phyloP scores from a whole-genome alignment of 1,284 basidiomycete genomes.

The Apiotrichum domesticum region DNA sequence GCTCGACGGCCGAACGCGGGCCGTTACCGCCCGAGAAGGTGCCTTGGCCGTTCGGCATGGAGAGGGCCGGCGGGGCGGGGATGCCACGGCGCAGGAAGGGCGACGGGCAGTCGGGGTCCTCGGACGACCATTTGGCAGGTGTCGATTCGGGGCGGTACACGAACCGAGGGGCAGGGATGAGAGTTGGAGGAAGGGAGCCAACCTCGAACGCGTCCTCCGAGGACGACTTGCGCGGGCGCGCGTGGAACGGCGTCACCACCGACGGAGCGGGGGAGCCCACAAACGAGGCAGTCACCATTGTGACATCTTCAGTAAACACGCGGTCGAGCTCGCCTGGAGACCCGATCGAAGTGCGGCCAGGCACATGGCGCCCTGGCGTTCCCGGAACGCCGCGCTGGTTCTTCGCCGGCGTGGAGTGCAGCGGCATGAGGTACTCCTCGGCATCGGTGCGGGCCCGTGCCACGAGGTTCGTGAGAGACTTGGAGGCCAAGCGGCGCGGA shows the following conservation, averaged over 20 bases:
- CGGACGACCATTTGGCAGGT: constrained; percentile 39
- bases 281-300: constrained; percentile 33
- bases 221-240: constrained; percentile 5
- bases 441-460: constrained; percentile 25
- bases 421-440: constrained; percentile 10
- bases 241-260: constrained; percentile 13
- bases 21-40: background rate
- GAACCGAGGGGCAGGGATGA: constrained; percentile 33
- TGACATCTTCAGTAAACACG: constrained; percentile 30
- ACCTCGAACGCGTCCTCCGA: background rate
- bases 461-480: constrained; percentile 40
- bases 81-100: constrained; percentile 31
- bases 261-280: constrained; percentile 25
- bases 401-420: constrained; percentile 4
- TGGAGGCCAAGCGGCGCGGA: constrained; percentile 21
- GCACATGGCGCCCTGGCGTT: constrained; percentile 6
- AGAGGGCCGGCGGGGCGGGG: constrained; percentile 8
- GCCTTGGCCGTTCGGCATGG: background rate
- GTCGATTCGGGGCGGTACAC: constrained; percentile 38
- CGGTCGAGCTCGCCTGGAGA: constrained; percentile 34
- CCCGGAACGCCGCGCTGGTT: background rate
- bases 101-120: constrained; percentile 38
- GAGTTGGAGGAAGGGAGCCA: constrained; percentile 20
- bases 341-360: constrained; percentile 33
- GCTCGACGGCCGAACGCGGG: background rate